phyloP scores from a whole-genome alignment of 1,284 basidiomycete species.

The Fistulinella cinereoalba region DNA sequence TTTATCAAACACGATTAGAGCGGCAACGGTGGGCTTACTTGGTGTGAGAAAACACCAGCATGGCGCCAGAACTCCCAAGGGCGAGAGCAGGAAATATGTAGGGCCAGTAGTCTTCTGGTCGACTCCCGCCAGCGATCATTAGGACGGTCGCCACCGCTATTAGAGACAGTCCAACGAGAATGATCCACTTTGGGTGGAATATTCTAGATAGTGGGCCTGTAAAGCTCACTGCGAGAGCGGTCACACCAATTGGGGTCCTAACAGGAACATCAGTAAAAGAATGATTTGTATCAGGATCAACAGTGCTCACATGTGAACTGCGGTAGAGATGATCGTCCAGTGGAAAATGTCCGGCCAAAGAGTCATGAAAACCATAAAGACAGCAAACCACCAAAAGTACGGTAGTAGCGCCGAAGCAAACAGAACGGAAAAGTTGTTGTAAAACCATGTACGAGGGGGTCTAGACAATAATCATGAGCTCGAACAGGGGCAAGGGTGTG shows the following conservation, averaged over 20 bases:
- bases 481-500: background rate
- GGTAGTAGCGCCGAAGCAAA: slow-evolving; percentile 38
- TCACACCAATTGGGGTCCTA: slow-evolving; percentile 45
- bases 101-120: slow-evolving; percentile 42
- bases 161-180: slow-evolving; percentile 40
- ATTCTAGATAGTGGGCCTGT: slow-evolving; percentile 39
- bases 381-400: slow-evolving; percentile 38
- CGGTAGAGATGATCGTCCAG: slow-evolving; percentile 34
- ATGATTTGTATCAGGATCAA: background rate
- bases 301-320: slow-evolving; percentile 32
- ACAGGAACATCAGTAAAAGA: slow-evolving; percentile 14
- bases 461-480: slow-evolving; percentile 17
- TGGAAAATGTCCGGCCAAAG: slow-evolving; percentile 38
- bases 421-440: slow-evolving; percentile 40
- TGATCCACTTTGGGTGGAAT: slow-evolving; percentile 44
- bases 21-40: slow-evolving; percentile 32
- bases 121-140: slow-evolving; percentile 40
- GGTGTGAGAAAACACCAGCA: slow-evolving; percentile 33
- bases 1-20: background rate
- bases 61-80: slow-evolving; percentile 43
- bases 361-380: slow-evolving; percentile 31
- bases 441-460: slow-evolving; percentile 41
- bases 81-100: slow-evolving; percentile 50
- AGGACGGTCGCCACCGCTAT: slow-evolving; percentile 41
- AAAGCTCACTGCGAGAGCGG: slow-evolving; percentile 37